Conservation (phyloP, 192 early-diverging fungal genomes). For the Haplosporangium gracile region DNA sequence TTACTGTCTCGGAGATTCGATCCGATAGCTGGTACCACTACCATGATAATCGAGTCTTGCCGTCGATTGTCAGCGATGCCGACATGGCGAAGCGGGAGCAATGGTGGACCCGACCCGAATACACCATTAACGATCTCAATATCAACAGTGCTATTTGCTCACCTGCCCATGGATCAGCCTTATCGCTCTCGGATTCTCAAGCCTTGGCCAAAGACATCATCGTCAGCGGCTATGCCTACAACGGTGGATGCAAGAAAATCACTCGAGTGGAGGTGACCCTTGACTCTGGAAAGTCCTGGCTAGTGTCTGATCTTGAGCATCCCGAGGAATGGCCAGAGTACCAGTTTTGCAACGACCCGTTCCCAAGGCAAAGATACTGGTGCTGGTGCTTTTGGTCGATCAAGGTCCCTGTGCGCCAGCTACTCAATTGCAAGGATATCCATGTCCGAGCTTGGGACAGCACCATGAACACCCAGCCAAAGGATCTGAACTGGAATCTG, state of each 20-base stretch:
- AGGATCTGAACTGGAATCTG: conserved; percentile 73
- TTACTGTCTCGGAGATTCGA: conserved; percentile 70
- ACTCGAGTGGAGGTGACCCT: conserved; percentile 86
- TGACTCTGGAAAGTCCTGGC: conserved; percentile 87
- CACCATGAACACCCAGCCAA: conserved; percentile 70
- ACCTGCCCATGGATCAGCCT: conserved; percentile 69
- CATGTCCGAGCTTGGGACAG: conserved; percentile 74
- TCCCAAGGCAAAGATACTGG: conserved; percentile 63
- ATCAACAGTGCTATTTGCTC: conserved; percentile 82
- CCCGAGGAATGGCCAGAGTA: conserved; percentile 50
- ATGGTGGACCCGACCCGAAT: conserved; percentile 70
- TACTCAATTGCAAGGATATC: conserved; percentile 64
- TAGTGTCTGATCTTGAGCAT: conserved; percentile 68
- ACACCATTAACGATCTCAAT: conserved; percentile 83
- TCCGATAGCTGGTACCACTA: conserved; percentile 82
- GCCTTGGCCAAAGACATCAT: conserved; percentile 27
- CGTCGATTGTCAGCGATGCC: conserved; percentile 71
- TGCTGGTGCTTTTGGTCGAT: conserved; percentile 76
- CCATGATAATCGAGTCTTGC: conserved; percentile 88
- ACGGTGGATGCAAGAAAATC: conserved; percentile 79
- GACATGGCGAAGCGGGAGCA: conserved; percentile 62
- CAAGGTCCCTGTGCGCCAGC: conserved; percentile 44
- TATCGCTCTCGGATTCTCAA: conserved; percentile 31
- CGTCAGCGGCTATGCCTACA: conserved; percentile 85
- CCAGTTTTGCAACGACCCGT: conserved; percentile 28